Conservation (phyloP, 1,284 basidiomycete species). For the Pseudomicrostroma phylloplanum region DNA sequence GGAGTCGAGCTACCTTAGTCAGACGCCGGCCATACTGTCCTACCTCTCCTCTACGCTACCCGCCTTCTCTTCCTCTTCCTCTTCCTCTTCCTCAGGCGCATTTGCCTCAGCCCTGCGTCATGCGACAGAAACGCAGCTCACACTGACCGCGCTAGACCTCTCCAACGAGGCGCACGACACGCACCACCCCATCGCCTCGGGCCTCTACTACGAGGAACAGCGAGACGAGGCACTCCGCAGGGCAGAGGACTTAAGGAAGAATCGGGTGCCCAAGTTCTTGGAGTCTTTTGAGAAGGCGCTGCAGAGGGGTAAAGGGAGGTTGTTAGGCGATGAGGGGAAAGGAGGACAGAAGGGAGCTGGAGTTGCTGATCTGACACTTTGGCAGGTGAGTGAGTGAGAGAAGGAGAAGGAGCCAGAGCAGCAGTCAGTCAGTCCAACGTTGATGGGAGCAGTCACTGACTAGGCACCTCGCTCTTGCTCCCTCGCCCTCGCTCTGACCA, state of each 20-base stretch:
- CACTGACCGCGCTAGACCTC: constrained; percentile 54
- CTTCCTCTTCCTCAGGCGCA: not conserved
- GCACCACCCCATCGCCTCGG: constrained; percentile 25
- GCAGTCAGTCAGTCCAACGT: not conserved
- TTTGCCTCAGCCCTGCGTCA: not conserved
- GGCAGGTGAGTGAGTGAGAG: constrained; percentile 38
- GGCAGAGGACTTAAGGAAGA: constrained; percentile 53
- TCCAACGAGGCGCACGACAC: constrained; percentile 53
- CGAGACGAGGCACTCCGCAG: constrained; percentile 50
- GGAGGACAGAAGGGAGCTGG: not conserved
- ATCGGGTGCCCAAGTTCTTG: constrained; percentile 57
- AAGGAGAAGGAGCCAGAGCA: not conserved
- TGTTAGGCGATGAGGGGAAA: constrained; percentile 37
- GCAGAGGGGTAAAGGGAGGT: constrained; percentile 42
- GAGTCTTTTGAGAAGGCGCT: constrained; percentile 29
- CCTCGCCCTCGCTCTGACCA: constrained; percentile 19
- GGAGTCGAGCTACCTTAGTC: constrained; percentile 42
- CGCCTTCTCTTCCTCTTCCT: not conserved
- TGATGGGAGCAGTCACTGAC: not conserved
- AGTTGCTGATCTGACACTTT: constrained; percentile 56
- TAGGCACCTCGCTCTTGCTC: constrained; percentile 1
- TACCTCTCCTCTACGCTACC: constrained; percentile 52
- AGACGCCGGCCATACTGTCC: constrained; percentile 54
- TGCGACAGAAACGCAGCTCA: constrained; percentile 50
- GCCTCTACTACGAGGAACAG: constrained; percentile 55